These are phyloP conservation scores for Phytophthora vignae DNA, from an alignment of 352 stramenopile species.

Conservation along the genomic window DNA sequence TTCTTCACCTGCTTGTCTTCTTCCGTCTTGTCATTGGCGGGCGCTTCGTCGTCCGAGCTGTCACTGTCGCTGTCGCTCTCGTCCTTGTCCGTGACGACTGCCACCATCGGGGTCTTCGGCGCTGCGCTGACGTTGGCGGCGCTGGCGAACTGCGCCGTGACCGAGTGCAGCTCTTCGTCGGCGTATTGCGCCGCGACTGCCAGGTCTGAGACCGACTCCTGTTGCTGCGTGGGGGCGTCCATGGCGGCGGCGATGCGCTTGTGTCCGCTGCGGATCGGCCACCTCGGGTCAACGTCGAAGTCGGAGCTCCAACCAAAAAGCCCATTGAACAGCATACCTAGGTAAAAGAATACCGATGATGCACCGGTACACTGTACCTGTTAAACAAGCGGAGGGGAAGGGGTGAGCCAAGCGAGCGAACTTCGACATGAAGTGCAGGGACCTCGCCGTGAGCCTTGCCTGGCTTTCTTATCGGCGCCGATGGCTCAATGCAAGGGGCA, in stretches of 20 bases:
- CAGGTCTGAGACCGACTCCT: slow-evolving; percentile 49
- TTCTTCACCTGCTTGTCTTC: slow-evolving; percentile 18
- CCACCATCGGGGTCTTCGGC: slow-evolving; percentile 5
- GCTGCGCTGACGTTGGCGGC: slow-evolving; percentile 25
- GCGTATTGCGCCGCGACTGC: slow-evolving; percentile 64
- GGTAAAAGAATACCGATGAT: neutral
- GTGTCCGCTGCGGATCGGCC: neutral
- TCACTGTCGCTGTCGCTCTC: slow-evolving; percentile 35
- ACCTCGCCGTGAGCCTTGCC: neutral
- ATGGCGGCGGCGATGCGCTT: slow-evolving; percentile 4
- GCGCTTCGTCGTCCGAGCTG: slow-evolving; percentile 22
- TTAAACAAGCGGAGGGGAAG: slow-evolving; percentile 20
- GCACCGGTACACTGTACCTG: neutral
- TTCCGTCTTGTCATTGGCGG: neutral
- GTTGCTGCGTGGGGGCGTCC: slow-evolving; percentile 14
- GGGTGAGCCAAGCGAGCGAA: slow-evolving; percentile 15
- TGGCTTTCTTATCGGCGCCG: neutral
- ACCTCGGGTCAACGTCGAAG: slow-evolving; percentile 8
- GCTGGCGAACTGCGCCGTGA: slow-evolving; percentile 52
- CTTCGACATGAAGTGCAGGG: slow-evolving; percentile 11
- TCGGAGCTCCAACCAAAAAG: slow-evolving; percentile 43
- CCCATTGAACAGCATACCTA: slow-evolving; percentile 2
- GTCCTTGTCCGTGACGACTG: slow-evolving; percentile 14
- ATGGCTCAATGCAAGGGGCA: neutral
- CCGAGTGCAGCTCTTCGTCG: slow-evolving; percentile 55